phyloP scores from a whole-genome alignment of 768 basidiomycete species.

The Xerocomellus amylosporus region DNA sequence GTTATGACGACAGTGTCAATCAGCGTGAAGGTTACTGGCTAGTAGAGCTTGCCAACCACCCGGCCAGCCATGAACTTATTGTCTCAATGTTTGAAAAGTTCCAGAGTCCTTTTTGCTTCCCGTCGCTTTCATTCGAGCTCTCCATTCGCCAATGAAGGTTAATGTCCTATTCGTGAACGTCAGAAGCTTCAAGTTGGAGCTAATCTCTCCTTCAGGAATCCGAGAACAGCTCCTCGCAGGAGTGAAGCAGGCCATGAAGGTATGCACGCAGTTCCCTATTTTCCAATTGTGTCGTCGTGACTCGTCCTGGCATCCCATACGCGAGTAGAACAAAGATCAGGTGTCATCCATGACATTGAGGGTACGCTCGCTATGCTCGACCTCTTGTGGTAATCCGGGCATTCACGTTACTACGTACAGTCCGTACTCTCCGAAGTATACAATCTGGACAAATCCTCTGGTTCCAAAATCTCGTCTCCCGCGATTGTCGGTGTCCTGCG shows the following conservation, averaged over 20 bases:
- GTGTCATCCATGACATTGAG: constrained; percentile 54
- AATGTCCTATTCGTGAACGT: background rate
- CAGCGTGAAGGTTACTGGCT: too few species aligned
- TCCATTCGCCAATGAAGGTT: constrained; percentile 22
- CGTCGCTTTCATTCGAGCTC: constrained; percentile 14
- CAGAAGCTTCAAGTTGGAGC: background rate
- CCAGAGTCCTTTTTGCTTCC: background rate
- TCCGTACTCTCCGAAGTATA: constrained; percentile 70
- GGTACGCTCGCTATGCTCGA: constrained; percentile 35
- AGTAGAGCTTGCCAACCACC: background rate
- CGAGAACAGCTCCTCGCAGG: constrained; percentile 49
- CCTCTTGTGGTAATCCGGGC: background rate
- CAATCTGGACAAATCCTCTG: constrained; percentile 56
- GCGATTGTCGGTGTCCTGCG: constrained; percentile 52
- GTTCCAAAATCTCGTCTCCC: constrained; percentile 45
- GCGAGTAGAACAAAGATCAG: constrained; percentile 52
- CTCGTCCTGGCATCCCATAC: background rate
- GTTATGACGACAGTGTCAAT: too few species aligned
- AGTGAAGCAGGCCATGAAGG: constrained; percentile 71
- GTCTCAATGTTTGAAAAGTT: constrained; percentile 12
- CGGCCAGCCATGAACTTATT: constrained; percentile 11
- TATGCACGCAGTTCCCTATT: constrained; percentile 24
- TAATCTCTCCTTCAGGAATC: constrained; percentile 40
- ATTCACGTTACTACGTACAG: constrained; percentile 32
- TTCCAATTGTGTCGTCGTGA: background rate